phyloP scores from a whole-genome alignment of 345 rosid genomes.

The Eucalyptus grandis region DNA sequence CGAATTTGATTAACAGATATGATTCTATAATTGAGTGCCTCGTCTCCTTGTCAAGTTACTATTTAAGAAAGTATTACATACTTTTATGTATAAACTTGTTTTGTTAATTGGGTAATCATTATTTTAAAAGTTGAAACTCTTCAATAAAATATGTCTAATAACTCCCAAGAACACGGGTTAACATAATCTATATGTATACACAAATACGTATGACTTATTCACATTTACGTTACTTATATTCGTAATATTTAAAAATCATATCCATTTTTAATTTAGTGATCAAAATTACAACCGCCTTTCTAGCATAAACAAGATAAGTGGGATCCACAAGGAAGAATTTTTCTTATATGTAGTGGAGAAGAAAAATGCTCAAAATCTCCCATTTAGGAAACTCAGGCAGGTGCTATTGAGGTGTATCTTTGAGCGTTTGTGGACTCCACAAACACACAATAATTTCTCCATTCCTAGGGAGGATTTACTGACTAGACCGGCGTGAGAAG shows the following conservation, averaged over 20 bases:
- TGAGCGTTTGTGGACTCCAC: neutral
- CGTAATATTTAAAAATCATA: neutral
- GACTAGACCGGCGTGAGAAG: neutral
- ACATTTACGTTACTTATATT: neutral
- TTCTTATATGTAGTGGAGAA: neutral
- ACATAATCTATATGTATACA: neutral
- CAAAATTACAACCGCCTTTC: neutral
- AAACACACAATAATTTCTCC: neutral
- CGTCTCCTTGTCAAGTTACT: neutral
- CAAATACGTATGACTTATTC: fast-evolving
- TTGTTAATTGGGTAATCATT: neutral
- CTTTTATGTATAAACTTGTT: neutral
- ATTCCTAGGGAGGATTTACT: neutral
- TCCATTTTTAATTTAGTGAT: neutral
- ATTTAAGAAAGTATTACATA: neutral
- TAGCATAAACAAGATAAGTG: neutral
- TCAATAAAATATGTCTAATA: neutral
- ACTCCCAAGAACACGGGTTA: neutral
- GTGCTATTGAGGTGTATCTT: neutral
- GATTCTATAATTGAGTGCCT: neutral
- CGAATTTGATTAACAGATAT: neutral
- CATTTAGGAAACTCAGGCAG: neutral
- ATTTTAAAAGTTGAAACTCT: neutral
- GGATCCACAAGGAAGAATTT: neutral
- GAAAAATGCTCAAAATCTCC: neutral